phyloP scores from a whole-genome alignment of 495 filamentous ascomycete genomes.

The Tuber aestivum region DNA sequence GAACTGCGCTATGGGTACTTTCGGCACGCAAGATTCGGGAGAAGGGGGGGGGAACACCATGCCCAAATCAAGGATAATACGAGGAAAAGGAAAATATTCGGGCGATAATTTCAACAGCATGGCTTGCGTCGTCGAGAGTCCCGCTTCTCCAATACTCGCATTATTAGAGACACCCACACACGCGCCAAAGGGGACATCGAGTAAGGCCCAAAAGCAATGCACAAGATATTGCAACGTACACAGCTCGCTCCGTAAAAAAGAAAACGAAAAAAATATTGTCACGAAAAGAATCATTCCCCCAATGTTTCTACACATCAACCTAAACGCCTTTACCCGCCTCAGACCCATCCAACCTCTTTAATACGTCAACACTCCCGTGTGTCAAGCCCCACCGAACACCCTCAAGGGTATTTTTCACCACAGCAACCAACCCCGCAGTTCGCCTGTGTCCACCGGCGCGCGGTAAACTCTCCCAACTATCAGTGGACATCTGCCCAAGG shows the following conservation, averaged over 20 bases:
- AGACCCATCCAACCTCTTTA: slow-evolving; percentile 31
- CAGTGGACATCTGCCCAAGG: slow-evolving; percentile 39
- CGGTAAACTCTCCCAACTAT: slow-evolving; percentile 36
- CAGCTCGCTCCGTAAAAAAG: neutral
- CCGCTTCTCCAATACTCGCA: neutral
- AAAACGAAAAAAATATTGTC: neutral
- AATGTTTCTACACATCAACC: slow-evolving; percentile 3
- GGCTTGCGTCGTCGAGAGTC: neutral
- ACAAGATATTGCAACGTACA: neutral
- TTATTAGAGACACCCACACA: neutral
- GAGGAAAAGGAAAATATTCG: slow-evolving; percentile 13
- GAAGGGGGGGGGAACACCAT: neutral
- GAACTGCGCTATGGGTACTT: neutral
- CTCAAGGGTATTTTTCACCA: slow-evolving; percentile 39
- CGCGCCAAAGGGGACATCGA: neutral
- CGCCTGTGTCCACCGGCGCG: slow-evolving; percentile 31
- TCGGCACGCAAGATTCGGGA: neutral
- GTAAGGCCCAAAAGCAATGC: neutral
- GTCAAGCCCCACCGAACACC: slow-evolving; percentile 34
- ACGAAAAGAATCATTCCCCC: neutral
- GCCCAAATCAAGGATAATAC: slow-evolving; percentile 25
- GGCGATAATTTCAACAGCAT: neutral
- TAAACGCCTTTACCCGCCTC: slow-evolving; percentile 21
- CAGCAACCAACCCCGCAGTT: slow-evolving; percentile 30
- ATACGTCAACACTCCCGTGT: slow-evolving; percentile 37